phyloP scores from a whole-genome alignment of 2,329 filamentous ascomycete genomes.

The Phaeoacremonium minimum region DNA sequence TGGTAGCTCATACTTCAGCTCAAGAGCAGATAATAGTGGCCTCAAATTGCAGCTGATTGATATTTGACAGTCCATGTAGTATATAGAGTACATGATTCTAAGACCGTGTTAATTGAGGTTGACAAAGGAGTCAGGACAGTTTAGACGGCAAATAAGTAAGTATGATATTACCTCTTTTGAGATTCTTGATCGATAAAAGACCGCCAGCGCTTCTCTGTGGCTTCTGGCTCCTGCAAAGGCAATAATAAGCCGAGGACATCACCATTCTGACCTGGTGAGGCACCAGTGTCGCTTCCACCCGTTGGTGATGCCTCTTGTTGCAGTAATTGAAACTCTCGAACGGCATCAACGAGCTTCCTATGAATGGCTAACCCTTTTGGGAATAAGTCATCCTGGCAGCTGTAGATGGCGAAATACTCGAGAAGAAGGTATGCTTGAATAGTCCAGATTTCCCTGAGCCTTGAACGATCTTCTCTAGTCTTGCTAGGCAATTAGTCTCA shows the following conservation, averaged over 20 bases:
- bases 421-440: conserved; percentile 7
- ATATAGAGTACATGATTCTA: conserved; percentile 8
- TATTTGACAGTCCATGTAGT: conserved; percentile 8
- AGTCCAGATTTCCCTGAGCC: conserved; percentile 7
- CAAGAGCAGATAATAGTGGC: conserved; percentile 27
- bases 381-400: conserved; percentile 7
- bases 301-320: background rate
- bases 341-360: conserved; percentile 5
- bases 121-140: too few relatives aligned
- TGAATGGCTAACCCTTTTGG: conserved; percentile 6
- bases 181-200: conserved; percentile 36
- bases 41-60: conserved; percentile 6
- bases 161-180: conserved; percentile 17
- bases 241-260: conserved; percentile 1
- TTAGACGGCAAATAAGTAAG: too few relatives aligned
- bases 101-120: too few relatives aligned
- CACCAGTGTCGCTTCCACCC: background rate
- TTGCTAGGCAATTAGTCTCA: too few relatives aligned
- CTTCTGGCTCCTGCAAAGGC: conserved; percentile 12
- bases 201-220: conserved; percentile 33
- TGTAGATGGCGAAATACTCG: conserved; percentile 7
- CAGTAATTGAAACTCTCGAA: background rate
- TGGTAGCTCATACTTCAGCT: conserved; percentile 38
- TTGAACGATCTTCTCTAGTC: conserved; percentile 1
- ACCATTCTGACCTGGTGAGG: background rate